A percentile compares a stretch with the other conserved stretches of the same genome.
phyloP scores from a whole-genome alignment of 441 rosid species.

The Melastoma candidum region DNA sequence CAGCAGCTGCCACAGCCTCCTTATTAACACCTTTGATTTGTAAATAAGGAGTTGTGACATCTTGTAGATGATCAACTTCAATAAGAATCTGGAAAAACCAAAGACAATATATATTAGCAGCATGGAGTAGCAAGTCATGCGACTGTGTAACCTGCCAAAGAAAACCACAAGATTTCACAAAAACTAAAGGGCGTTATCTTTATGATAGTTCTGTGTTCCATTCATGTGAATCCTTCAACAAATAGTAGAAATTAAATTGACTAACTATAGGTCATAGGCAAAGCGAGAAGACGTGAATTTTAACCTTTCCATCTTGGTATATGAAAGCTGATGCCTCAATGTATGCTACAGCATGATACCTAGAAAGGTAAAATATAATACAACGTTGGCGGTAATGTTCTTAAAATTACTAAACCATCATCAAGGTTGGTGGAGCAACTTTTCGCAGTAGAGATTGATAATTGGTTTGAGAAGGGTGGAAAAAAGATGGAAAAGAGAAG shows the following conservation, averaged over 20 bases:
- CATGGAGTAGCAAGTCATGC: not conserved
- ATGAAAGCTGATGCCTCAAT: conserved; percentile 95
- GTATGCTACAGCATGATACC: conserved; percentile 96
- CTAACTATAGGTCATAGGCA: too few relatives aligned
- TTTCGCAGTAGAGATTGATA: too few relatives aligned
- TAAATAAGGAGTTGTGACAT: conserved; percentile 62
- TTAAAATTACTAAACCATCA: too few relatives aligned
- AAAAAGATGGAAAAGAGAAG: too few relatives aligned
- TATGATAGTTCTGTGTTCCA: not conserved
- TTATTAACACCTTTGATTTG: conserved; percentile 96
- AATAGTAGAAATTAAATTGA: too few relatives aligned
- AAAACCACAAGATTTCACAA: conserved; percentile 1
- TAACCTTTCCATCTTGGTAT: conserved; percentile 95
- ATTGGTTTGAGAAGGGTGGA: too few relatives aligned
- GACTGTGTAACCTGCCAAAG: not conserved
- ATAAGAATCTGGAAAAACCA: conserved; percentile 54
- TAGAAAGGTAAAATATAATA: conserved; percentile 14
- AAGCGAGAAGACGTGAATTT: not conserved
- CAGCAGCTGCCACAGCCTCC: conserved; percentile 92
- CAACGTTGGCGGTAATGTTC: too few relatives aligned
- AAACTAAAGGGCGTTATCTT: conserved; percentile 1
- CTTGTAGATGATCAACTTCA: conserved; percentile 95
- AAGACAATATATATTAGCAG: conserved; percentile 12
- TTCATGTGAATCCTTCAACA: too few relatives aligned
- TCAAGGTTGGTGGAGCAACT: too few relatives aligned